These are phyloP conservation scores for Colletotrichum sp. DNA, from an alignment of 2,329 filamentous ascomycete species.

Conservation along the genomic window DNA sequence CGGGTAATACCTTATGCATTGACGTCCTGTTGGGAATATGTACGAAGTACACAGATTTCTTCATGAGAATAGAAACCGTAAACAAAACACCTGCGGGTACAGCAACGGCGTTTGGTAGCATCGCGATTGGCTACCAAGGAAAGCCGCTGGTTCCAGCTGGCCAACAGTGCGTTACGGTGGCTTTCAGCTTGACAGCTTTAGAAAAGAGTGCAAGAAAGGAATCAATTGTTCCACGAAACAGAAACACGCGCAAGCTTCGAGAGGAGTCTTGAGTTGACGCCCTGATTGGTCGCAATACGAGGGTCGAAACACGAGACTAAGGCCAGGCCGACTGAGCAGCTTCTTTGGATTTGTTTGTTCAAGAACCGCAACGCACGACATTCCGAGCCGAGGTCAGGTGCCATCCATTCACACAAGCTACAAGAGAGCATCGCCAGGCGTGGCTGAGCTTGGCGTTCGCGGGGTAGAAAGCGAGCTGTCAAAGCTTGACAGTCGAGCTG, in stretches of 20 bases:
- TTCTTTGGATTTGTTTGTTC: not conserved
- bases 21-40: not conserved
- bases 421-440: not conserved
- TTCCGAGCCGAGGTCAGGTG: not conserved
- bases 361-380: not conserved
- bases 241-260: not conserved
- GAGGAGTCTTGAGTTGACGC: not conserved
- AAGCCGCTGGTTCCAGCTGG: not conserved
- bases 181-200: not conserved
- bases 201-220: not conserved
- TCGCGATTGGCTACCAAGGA: not conserved
- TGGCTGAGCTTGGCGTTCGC: not conserved
- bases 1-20: not conserved
- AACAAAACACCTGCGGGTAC: not conserved
- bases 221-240: not conserved
- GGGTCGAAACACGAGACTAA: not conserved
- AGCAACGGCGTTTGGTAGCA: not conserved
- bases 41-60: fast-evolving
- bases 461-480: not conserved
- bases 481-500: not conserved
- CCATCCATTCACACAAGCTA: not conserved
- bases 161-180: not conserved
- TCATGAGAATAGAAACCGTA: not conserved
- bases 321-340: not conserved
- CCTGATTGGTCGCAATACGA: not conserved